Percentiles rank a stretch among this genome's conserved stretches.
Evolutionary conservation across 129 eudicot species (phyloP).

Genomic region (Mikania micrantha): DNA sequence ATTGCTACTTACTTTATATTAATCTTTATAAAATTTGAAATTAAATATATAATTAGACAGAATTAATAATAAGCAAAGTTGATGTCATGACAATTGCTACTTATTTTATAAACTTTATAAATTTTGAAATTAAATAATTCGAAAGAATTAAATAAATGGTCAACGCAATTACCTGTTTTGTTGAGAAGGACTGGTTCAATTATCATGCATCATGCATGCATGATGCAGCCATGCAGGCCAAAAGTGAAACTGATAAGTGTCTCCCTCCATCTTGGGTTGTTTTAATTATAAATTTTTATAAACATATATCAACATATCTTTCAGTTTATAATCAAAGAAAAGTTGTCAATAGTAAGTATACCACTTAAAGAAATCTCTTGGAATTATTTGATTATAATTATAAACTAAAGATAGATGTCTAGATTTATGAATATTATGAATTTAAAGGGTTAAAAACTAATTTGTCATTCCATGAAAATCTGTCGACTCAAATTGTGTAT

Average conservation of each 20-base stretch:
- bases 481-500: no score
- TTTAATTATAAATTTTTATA: background rate
- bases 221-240: no score
- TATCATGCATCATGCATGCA: slow-evolving; percentile 16
- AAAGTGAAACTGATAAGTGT: background rate
- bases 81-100: background rate
- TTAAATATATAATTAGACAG: background rate
- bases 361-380: no score
- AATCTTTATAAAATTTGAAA: background rate
- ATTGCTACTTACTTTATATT: background rate
- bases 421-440: no score
- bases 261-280: background rate
- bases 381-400: no score
- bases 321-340: background rate
- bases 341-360: background rate
- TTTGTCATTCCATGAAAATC: no score
- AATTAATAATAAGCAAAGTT: background rate
- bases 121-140: background rate
- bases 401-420: no score
- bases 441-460: no score
- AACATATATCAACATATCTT: no score
- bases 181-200: background rate
- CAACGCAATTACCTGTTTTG: background rate
- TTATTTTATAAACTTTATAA: background rate
- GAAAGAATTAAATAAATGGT: background rate